Base-by-base conservation (phyloP, 1,284 basidiomycete species). In the Sparassis latifolia region DNA sequence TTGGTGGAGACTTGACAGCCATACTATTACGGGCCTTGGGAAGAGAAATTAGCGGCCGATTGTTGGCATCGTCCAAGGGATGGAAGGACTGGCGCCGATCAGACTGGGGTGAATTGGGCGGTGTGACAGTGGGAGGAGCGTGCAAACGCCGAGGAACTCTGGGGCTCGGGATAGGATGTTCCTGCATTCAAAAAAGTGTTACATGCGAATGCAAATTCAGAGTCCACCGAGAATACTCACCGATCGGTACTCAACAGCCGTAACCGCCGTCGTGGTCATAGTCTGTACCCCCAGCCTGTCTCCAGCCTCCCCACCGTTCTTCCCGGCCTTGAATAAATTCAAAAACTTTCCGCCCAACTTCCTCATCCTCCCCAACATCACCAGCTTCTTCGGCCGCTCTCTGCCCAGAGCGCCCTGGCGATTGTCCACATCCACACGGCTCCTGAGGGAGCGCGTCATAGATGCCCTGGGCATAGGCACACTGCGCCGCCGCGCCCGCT, bases 281-380 rank as follows among this genome's bases (percentile, higher is more conserved):
- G 28, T 42, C 55, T 37, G 38, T 27, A 46, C 35, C 33, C 7
- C 32, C 33, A 42, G 12, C 31, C 33, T 29, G 44, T 39, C 10
- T 44, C 42, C 52, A n/a, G 49, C 9, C n/a, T 45, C 38, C 2
- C 48, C 46, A 9, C 46, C 48, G 5, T 28, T 45, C 50, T 53
- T 59, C 33, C 37, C 37, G 10, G 27, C 38, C 47, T 53, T 61
- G 54, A 68, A 61, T 2, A 68, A 41, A 33, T 58, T 60, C 48
- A 58, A 60, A 28, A 69, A 57, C 12, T 61, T 60, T 5, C 58
- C 58, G 3, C 67, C 64, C 31, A 68, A 53, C 37, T 57, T 53
- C 48, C 62, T 63, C 27, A 67, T 48, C 46, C 52, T 60, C 12
- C 48, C 38, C 4, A 59, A 30, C 9, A 52, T 42, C 4, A 55